phyloP scores from a whole-genome alignment of 805 yeast species.

The Yarrowia porcina region DNA sequence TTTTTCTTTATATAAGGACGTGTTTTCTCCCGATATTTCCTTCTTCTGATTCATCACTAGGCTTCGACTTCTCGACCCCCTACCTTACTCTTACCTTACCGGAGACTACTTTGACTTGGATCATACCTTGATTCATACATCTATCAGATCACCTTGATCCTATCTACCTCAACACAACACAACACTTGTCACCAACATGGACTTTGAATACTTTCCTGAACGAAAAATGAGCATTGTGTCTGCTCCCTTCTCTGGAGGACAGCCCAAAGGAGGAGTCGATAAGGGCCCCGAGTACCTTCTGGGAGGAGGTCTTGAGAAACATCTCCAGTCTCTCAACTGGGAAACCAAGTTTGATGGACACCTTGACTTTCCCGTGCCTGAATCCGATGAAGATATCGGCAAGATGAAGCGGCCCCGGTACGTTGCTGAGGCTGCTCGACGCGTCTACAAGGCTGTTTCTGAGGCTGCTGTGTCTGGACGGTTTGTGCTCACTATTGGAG shows the following conservation, averaged over 20 bases:
- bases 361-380: conserved; percentile 37
- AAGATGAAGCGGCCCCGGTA: conserved; percentile 67
- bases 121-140: not conserved
- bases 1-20: conserved; percentile 4
- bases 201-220: conserved; percentile 49
- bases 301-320: conserved; percentile 63
- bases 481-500: conserved; percentile 86
- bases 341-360: conserved; percentile 43
- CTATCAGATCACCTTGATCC: not conserved
- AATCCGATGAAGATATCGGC: conserved; percentile 53
- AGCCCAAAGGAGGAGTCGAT: conserved; percentile 90
- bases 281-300: conserved; percentile 83
- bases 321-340: conserved; percentile 74
- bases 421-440: conserved; percentile 70
- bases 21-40: too few species aligned
- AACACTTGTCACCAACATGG: not conserved
- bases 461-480: conserved; percentile 48
- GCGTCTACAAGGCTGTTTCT: conserved; percentile 59
- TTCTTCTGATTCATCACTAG: not conserved
- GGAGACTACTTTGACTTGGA: not conserved
- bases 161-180: not conserved
- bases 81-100: not conserved
- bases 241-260: conserved; percentile 97
- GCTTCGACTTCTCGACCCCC: too few species aligned
- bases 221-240: conserved; percentile 65